Percentiles rank a stretch among this genome's conserved stretches.
These are phyloP conservation scores for Skeletonema costatum DNA, from an alignment of 108 stramenopile species.

Conservation along the genomic window DNA sequence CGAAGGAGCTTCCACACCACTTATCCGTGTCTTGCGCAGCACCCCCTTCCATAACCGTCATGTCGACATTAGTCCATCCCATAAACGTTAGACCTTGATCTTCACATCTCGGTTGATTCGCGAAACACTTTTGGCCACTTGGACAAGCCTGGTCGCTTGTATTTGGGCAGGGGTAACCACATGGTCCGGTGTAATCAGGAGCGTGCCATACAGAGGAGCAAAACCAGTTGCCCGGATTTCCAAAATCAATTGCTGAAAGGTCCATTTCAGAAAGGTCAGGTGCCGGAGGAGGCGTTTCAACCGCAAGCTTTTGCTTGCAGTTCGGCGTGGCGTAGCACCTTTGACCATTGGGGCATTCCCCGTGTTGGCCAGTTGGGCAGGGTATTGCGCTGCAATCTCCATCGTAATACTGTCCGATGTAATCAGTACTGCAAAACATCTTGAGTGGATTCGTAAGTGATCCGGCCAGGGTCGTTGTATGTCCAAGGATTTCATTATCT, in stretches of 20 bases:
- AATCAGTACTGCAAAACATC: background rate
- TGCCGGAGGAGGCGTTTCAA: background rate
- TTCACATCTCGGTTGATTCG: background rate
- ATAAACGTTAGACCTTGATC: background rate
- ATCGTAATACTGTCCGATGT: background rate
- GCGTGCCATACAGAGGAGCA: background rate
- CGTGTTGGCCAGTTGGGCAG: background rate
- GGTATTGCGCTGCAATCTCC: background rate
- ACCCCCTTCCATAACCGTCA: background rate
- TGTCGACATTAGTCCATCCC: background rate
- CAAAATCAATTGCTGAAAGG: background rate
- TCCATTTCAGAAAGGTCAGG: background rate
- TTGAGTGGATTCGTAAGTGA: background rate
- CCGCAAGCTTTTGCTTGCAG: background rate
- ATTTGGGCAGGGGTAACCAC: background rate
- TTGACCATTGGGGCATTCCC: background rate
- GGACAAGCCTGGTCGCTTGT: background rate
- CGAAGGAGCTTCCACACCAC: slow-evolving; percentile 38
- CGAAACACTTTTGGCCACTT: background rate
- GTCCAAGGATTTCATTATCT: too few relatives aligned
- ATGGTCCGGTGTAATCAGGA: background rate
- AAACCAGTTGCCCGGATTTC: background rate
- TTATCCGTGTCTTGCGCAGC: background rate
- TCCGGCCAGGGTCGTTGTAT: background rate
- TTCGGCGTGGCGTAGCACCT: background rate